Evolutionary conservation across 2,329 filamentous ascomycete species (phyloP), one percentile per base, ranked within the genome.

Genomic region (Sporothrix variecibatus): DNA sequence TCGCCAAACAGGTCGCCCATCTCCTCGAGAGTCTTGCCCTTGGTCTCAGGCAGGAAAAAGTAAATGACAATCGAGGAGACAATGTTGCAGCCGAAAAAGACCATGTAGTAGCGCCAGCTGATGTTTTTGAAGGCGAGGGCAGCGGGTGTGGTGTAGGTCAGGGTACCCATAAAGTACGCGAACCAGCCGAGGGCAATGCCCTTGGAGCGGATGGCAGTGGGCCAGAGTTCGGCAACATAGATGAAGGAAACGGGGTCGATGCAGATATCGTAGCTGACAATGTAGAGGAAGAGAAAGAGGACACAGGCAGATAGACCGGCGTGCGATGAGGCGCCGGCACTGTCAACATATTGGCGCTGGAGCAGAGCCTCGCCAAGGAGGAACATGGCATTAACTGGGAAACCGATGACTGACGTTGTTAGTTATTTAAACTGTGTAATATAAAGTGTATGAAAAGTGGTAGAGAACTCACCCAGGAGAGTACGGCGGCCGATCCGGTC

Each of bases 1-100:
- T 73, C 72, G 58, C 78, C 77, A 26, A 79, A 73, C 20, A 73
- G 77, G 26, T 78, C 77, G 34, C 74, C 76, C 76, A 77, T 76
- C 58, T 76, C 76, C 67, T 77, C 75, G 23, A 77, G 67, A 4
- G 72, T 64, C n/a, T 65, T 62, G 65, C 72, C 68, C 43, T 68
- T 65, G 43, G 73, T 74, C 60, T 74, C 73, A 12, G 72, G 73
- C 12, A 71, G 38, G 31, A 68, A 71, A 46, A 71, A 65, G 34
- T 74, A 74, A 8, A 74, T 49, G 28, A 62, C 43, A 17, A 73
- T 20, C 40, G 65, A 34, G 15, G 64, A 49, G 40, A 73, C 65
- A 23, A 70, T 71, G 23, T 56, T 56, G 51, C 68, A 64, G 46
- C 38, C 49, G 26, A 73, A 75, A 6, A 76, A 75, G 62, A 75